Percentiles rank a stretch among this genome's conserved stretches.
Conservation (phyloP, 2,329 filamentous ascomycete species). For the Penicillium sp. region DNA sequence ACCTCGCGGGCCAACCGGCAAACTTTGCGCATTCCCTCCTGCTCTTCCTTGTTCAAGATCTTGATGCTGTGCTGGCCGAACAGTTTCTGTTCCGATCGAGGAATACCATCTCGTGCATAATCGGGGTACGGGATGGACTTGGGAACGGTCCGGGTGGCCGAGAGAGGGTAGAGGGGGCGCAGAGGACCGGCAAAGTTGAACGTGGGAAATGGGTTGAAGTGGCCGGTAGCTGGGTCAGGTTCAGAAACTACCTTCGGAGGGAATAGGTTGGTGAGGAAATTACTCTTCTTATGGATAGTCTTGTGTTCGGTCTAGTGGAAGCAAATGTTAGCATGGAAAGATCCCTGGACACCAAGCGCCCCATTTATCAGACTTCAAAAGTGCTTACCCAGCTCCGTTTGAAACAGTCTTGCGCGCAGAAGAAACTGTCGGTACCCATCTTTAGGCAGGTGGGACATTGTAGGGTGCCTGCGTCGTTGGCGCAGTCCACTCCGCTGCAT, state of each 20-base stretch:
- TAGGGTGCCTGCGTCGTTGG: conserved; percentile 78
- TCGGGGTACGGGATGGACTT: conserved; percentile 80
- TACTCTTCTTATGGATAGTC: conserved; percentile 76
- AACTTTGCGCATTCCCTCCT: conserved; percentile 89
- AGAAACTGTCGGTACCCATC: conserved; percentile 85
- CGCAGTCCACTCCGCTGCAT: conserved; percentile 80
- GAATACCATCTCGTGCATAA: conserved; percentile 82
- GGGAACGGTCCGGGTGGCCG: conserved; percentile 69
- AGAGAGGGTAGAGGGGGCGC: conserved; percentile 84
- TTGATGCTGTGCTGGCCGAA: conserved; percentile 77
- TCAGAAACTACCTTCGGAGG: conserved; percentile 83
- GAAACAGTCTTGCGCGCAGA: conserved; percentile 98
- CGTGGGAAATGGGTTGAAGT: conserved; percentile 88
- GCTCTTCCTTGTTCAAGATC: conserved; percentile 74
- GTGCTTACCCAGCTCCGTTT: conserved; percentile 91
- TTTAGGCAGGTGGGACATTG: conserved; percentile 97
- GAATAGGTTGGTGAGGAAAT: conserved; percentile 70
- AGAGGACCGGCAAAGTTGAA: conserved; percentile 80
- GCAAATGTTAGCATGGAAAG: neutral
- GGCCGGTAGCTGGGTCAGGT: conserved; percentile 85
- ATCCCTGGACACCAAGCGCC: neutral
- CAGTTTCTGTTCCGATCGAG: conserved; percentile 63
- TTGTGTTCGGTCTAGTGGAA: conserved; percentile 73
- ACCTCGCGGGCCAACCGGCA: conserved; percentile 87
- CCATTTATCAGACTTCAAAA: conserved; percentile 18